phyloP scores from a whole-genome alignment of 768 basidiomycete species.

The Russula lepida region DNA sequence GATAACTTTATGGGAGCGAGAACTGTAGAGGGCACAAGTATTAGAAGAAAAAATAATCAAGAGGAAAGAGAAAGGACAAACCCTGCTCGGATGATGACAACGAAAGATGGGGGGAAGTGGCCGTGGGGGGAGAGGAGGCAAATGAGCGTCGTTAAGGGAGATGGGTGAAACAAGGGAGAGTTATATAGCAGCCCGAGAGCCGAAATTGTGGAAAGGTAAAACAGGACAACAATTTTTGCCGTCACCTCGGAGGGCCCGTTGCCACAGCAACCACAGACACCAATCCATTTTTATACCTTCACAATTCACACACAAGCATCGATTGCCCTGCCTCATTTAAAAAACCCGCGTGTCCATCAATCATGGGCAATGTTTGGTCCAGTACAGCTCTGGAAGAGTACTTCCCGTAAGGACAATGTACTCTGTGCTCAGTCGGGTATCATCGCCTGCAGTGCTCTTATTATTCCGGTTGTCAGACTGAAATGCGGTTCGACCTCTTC shows the following conservation, averaged over 20 bases:
- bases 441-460: background rate
- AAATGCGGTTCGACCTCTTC: background rate
- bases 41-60: background rate
- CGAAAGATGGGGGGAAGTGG: conserved; percentile 31
- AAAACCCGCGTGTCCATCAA: background rate
- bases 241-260: background rate
- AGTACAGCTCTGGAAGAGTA: background rate
- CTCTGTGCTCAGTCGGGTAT: background rate
- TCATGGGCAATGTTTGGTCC: background rate
- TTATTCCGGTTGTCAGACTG: background rate
- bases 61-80: conserved; percentile 22
- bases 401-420: background rate
- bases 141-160: conserved; percentile 8
- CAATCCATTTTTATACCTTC: background rate
- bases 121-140: conserved; percentile 23
- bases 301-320: background rate
- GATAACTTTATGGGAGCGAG: conserved; percentile 11
- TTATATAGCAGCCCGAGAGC: background rate
- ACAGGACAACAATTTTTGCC: background rate
- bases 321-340: background rate
- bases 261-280: conserved; percentile 1
- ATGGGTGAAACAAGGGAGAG: background rate
- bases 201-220: background rate
- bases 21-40: background rate
- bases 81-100: conserved; percentile 38